Conservation (phyloP, 1,284 basidiomycete genomes). For the Cutaneotrichosporon spelunceum region DNA sequence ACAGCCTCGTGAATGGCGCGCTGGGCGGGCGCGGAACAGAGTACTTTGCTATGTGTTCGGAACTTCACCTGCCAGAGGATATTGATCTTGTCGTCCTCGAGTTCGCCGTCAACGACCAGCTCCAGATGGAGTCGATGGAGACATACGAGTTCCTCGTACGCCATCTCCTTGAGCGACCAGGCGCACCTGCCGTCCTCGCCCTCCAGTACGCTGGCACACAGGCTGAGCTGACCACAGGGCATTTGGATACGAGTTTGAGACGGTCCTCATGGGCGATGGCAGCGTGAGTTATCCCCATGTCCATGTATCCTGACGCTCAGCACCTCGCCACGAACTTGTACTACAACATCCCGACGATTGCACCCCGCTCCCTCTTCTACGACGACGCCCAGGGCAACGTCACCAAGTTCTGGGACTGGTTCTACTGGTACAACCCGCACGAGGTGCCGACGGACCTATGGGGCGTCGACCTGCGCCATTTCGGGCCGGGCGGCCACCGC, state of each 20-base stretch:
- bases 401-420: constrained; percentile 13
- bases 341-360: constrained; percentile 44
- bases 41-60: constrained; percentile 35
- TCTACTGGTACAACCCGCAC: constrained; percentile 12
- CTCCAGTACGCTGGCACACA: background rate
- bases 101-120: constrained; percentile 39
- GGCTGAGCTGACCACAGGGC: constrained; percentile 21
- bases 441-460: constrained; percentile 3
- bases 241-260: constrained; percentile 35
- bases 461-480: constrained; percentile 39
- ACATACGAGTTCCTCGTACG: constrained; percentile 16
- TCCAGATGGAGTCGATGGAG: constrained; percentile 1
- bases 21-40: constrained; percentile 14
- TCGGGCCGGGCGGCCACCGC: constrained; percentile 21
- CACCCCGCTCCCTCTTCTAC: constrained; percentile 35
- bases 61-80: constrained; percentile 34
- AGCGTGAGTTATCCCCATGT: constrained; percentile 2
- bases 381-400: constrained; percentile 20
- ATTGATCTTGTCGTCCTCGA: constrained; percentile 34
- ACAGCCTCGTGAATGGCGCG: constrained; percentile 35
- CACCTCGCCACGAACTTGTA: constrained; percentile 38
- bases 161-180: constrained; percentile 1
- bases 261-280: constrained; percentile 30
- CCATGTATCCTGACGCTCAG: constrained; percentile 17
- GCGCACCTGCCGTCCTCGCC: constrained; percentile 9